Evolutionary conservation across 345 rosid genomes (phyloP), one percentile per base, ranked within the genome.

Genomic region (Salix udensis): DNA sequence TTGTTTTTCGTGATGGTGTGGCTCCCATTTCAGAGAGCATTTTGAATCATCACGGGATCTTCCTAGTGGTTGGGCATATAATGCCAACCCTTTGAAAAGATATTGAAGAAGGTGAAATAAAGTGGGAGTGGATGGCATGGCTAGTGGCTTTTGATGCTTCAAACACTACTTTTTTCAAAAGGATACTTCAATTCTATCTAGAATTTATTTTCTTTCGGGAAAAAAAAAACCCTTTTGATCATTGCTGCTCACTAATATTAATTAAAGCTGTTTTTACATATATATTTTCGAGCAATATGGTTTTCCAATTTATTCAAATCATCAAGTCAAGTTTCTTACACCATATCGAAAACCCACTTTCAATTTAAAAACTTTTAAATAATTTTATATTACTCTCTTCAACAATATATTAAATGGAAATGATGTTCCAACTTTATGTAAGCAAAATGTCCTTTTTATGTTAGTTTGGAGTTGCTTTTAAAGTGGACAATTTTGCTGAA

Each of bases 11-110:
- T 42, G 65, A 11, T 6, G 34, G 44, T 34, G 82, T 75, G 86
- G 86, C 23, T 65, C 86, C 84, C 76, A 72, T 75, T 24, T 69
- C 73, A 40, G n/a, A 40, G 67, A 71, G 72, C 53, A 72, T 84
- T 84, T 68, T 71, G 81, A 79, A 77, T 82, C 78, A 82, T 82
- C 70, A 85, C 77, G 76, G 83, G 78, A 82, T 73, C 77, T 79
- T 77, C 78, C 75, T 2, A 53, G 75, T 82, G 79, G 81, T 67
- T 70, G 79, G 6, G 83, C 78, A 79, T 65, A 67, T 60, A 74
- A 77, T 76, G 48, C 81, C 81, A 52, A 71, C 74, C 80, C 80
- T 77, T 74, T 74, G 53, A 70, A 80, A 62, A 36, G 65, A 50
- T 39, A 65, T 61, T 62, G 39, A 36, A 39, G 12, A 66, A 3